Conservation (phyloP, 306 rosid genomes). For the Inga oerstediana region DNA sequence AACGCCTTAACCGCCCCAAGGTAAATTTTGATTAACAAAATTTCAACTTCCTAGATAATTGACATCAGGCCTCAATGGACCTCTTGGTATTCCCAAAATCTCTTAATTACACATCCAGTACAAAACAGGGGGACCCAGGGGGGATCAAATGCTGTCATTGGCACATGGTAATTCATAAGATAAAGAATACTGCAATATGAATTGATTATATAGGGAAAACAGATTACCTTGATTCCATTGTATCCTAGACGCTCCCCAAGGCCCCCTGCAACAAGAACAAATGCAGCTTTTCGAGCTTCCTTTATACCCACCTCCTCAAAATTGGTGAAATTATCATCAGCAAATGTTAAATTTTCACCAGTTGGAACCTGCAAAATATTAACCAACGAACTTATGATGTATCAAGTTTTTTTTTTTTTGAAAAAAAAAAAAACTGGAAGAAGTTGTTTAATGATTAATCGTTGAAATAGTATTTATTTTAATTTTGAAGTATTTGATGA, state of each 20-base stretch:
- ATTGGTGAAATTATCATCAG: conserved; percentile 64
- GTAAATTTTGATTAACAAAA: conserved; percentile 10
- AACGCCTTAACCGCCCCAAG: not conserved
- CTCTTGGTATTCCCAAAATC: not conserved
- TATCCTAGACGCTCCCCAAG: conserved; percentile 98
- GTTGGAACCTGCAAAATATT: conserved; percentile 76
- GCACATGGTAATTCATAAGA: not conserved
- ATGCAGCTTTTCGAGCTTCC: conserved; percentile 79
- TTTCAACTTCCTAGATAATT: conserved; percentile 8
- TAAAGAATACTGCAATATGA: not conserved
- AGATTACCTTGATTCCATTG: conserved; percentile 83
- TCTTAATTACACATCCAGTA: conserved; percentile 6
- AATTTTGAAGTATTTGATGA: not conserved
- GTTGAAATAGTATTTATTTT: no score
- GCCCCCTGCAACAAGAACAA: conserved; percentile 98
- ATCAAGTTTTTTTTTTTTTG: not conserved
- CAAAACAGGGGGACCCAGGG: not conserved
- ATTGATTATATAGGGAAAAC: not conserved
- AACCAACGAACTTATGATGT: not conserved
- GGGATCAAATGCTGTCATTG: not conserved
- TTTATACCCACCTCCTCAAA: conserved; percentile 85
- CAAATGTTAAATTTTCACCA: conserved; percentile 76
- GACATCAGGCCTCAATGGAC: not conserved
- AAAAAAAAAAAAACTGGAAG: not conserved
- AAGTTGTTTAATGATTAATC: no score